A percentile compares a stretch with the other conserved stretches of the same genome.
These are phyloP conservation scores for Geotrichum siamense DNA, from an alignment of 1,139 yeast genomes.

Conservation along the genomic window DNA sequence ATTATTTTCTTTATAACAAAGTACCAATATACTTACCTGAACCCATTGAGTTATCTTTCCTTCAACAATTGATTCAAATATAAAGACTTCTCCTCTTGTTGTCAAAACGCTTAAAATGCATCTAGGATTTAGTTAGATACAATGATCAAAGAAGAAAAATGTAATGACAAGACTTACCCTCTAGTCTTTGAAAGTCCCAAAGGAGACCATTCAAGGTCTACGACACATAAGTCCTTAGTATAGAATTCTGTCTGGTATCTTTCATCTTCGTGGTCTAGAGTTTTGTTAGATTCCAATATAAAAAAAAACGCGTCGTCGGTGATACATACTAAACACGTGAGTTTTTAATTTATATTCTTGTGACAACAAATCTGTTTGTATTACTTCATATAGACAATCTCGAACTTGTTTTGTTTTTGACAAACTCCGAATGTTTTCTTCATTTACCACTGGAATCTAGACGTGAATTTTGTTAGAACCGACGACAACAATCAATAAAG, in stretches of 20 bases:
- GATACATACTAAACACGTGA: conserved; percentile 9
- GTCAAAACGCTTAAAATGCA: conserved; percentile 16
- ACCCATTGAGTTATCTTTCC: conserved; percentile 10
- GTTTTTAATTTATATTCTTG: conserved; percentile 11
- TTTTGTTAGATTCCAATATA: not conserved
- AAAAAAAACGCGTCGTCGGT: not conserved
- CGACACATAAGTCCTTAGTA: conserved; percentile 12
- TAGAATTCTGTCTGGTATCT: conserved; percentile 7
- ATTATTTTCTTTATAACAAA: not conserved
- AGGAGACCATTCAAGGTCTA: conserved; percentile 15
- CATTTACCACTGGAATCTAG: conserved; percentile 12
- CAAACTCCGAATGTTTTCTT: conserved; percentile 5
- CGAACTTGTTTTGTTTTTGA: conserved; percentile 4
- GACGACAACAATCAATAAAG: not conserved
- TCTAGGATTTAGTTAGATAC: too few relatives aligned
- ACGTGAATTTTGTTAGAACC: not conserved
- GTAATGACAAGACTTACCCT: conserved; percentile 13
- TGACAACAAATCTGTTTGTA: conserved; percentile 2
- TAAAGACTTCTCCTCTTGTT: conserved; percentile 13
- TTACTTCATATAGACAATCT: conserved; percentile 12
- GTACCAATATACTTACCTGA: conserved; percentile 9
- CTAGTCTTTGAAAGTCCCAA: conserved; percentile 12
- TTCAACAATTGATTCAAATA: conserved; percentile 13
- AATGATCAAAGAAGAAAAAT: not conserved
- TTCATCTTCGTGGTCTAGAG: conserved; percentile 11